Conservation (phyloP, 345 rosid genomes). For the Ceriops zippeliana region DNA sequence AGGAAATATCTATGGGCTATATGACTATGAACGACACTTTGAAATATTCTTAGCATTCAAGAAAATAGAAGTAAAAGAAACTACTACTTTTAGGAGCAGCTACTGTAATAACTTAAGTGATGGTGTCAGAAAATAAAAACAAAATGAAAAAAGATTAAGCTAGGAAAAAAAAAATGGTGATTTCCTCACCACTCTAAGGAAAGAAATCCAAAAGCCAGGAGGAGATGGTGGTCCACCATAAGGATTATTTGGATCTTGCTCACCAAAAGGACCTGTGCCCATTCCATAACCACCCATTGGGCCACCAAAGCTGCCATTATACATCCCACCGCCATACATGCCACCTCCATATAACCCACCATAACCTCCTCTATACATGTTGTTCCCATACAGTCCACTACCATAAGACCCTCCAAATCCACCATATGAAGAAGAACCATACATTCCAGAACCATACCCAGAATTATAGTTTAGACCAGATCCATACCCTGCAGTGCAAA, state of each 20-base stretch:
- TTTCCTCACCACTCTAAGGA: conserved; percentile 72
- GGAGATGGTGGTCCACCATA: conserved; percentile 77
- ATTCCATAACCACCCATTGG: conserved; percentile 87
- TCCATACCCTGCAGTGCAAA: conserved; percentile 55
- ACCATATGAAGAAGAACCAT: conserved; percentile 52
- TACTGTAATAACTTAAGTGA: not conserved
- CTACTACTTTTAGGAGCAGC: not conserved
- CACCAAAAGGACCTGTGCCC: conserved; percentile 87
- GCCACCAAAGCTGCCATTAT: conserved; percentile 58
- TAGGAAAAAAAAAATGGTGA: not conserved
- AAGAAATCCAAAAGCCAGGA: conserved; percentile 99
- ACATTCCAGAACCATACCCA: conserved; percentile 68
- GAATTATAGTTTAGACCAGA: conserved; percentile 62
- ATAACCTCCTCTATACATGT: conserved; percentile 80
- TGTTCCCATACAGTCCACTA: conserved; percentile 74
- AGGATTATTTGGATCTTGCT: conserved; percentile 90
- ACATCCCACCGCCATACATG: conserved; percentile 55
- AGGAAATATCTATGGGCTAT: too few relatives aligned
- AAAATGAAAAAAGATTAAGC: not conserved
- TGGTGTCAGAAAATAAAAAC: not conserved
- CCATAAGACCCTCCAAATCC: conserved; percentile 54
- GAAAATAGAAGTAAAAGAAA: too few relatives aligned
- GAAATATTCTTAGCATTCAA: too few relatives aligned
- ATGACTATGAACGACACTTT: too few relatives aligned
- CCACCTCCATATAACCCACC: conserved; percentile 70